Base-by-base conservation (phyloP, 805 yeast genomes). In the Candida quercuum region DNA sequence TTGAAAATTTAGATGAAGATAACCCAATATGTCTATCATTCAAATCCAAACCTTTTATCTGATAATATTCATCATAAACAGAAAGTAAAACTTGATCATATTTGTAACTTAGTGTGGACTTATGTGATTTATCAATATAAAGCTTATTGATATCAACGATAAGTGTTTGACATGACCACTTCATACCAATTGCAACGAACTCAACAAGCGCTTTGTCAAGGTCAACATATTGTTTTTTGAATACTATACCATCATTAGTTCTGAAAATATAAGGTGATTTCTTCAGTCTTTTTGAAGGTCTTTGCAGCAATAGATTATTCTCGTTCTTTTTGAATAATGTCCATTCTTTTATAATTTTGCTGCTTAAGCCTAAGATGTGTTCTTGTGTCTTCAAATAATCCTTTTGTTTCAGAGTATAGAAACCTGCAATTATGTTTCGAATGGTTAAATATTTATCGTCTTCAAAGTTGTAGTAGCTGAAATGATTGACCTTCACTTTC, bases 161-260 rank as follows among this genome's bases (percentile, higher is more conserved):
- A 3, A 54, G 19, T 0, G 59, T 54, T 36, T 54, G 59, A 33
- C 56, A 54, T 1, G 57, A 49, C 59, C 59, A 54, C 2, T 28
- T 25, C 16, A 39, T 28, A 0, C 57, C 57, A 28, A 54, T 45
- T 3, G 57, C 56, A 13, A 48, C 38, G 22, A 46, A 46, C 6
- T 37, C 29, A 2, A 42, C 9, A 2, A 48, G 27, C 2, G 51
- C 29, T 13, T 32, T 38, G 3, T 43, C 48, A 6, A 54, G 28
- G 29, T 50, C 48, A 16, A 50, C 56, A 4, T 28, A 4, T 20
- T 47, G 47, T 27, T 40, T 48, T 0, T 42, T 40, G 28, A 48
- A 54, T 12, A 43, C 21, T 4, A 52, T 23, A 6, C 53, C 56
- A 4, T 43, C 38, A 13, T 26, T 33, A 5, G 53, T 42, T 35